Conservation (phyloP, 2,329 filamentous ascomycete genomes). For the Fusarium solani-melongenae region DNA sequence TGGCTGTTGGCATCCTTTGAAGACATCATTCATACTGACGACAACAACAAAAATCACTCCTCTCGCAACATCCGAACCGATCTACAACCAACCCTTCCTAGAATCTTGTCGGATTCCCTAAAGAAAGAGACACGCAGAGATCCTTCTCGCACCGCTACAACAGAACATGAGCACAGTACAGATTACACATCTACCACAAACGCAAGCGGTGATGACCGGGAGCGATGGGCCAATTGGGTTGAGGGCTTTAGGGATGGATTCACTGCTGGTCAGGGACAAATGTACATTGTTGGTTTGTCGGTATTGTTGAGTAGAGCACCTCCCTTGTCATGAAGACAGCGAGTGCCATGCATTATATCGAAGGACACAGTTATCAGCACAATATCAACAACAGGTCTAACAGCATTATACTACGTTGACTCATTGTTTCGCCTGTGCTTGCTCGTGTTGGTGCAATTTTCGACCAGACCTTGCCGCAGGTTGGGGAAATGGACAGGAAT, state of each 20-base stretch:
- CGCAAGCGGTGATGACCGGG: not conserved
- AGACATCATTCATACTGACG: not conserved
- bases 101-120: no score
- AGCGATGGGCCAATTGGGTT: not conserved
- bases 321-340: not conserved
- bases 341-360: not conserved
- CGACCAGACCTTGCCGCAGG: not conserved
- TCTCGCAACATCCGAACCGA: not conserved
- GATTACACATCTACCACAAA: not conserved
- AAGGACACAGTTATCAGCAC: not conserved
- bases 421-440: not conserved
- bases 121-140: not conserved
- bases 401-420: not conserved
- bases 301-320: not conserved
- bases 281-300: not conserved
- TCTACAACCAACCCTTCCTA: not conserved
- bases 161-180: not conserved
- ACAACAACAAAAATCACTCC: not conserved
- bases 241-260: not conserved
- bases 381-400: not conserved
- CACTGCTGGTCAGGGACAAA: not conserved
- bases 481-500: not conserved
- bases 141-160: not conserved
- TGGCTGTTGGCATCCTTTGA: not conserved
- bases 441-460: not conserved